Percentiles rank a stretch among this genome's conserved stretches.
Conservation (phyloP, 306 rosid genomes). For the Prunus salicina region DNA sequence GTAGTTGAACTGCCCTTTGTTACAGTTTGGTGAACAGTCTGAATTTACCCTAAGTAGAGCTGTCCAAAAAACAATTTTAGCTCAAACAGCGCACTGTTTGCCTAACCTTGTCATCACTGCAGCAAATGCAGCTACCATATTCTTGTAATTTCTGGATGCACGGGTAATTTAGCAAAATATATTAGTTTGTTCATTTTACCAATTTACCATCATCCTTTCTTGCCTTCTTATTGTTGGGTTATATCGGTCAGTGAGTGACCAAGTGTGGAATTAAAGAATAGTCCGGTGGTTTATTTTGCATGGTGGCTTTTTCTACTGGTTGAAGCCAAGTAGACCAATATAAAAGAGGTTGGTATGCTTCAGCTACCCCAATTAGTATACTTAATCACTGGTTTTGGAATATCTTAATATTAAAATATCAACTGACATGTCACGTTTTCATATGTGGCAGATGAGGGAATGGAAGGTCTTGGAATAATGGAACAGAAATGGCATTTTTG, state of each 20-base stretch:
- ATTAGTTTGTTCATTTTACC: background rate
- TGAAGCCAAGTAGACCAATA: background rate
- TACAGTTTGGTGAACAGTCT: slow-evolving; percentile 13
- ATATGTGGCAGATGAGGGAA: slow-evolving; percentile 15
- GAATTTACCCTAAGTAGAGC: slow-evolving; percentile 11
- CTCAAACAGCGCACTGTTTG: background rate
- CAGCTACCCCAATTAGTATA: slow-evolving; percentile 1
- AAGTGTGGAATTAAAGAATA: background rate
- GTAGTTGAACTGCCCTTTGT: slow-evolving; percentile 8
- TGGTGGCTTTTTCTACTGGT: slow-evolving; percentile 8
- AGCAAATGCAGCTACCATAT: background rate
- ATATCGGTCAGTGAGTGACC: background rate
- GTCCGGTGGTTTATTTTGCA: slow-evolving; percentile 7
- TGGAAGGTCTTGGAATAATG: slow-evolving; percentile 19
- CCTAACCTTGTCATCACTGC: slow-evolving; percentile 6
- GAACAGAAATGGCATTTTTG: slow-evolving; percentile 23
- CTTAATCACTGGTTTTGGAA: slow-evolving; percentile 13
- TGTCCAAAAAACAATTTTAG: background rate
- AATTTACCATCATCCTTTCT: background rate
- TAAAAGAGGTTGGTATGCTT: background rate
- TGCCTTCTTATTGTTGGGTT: too few species aligned
- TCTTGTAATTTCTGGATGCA: background rate
- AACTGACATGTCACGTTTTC: slow-evolving; percentile 25
- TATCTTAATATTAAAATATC: slow-evolving; percentile 7
- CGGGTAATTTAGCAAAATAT: background rate